phyloP scores from a whole-genome alignment of 257 asterid species.

The Nicotiana paniculata region DNA sequence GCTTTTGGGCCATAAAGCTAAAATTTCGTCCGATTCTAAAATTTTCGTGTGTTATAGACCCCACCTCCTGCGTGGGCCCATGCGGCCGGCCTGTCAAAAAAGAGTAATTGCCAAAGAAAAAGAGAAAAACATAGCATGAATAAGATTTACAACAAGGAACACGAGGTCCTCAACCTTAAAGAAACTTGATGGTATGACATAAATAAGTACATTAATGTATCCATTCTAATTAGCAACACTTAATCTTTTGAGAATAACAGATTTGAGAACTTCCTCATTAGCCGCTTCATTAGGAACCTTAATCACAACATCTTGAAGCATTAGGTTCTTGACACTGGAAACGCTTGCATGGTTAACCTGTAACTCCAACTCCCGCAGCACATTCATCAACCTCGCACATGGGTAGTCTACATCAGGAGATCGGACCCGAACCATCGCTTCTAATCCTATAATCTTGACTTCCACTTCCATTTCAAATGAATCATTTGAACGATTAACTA shows the following conservation, averaged over 20 bases:
- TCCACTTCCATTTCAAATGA: constrained; percentile 9
- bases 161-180: no score
- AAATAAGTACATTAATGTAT: not conserved
- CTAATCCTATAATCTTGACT: constrained; percentile 29
- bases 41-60: no score
- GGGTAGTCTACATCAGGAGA: constrained; percentile 25
- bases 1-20: no score
- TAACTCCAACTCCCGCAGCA: constrained; percentile 21
- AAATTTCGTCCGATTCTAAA: no score
- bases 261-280: constrained; percentile 28
- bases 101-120: no score
- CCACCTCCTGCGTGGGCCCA: no score
- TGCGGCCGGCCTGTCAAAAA: no score
- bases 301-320: constrained; percentile 37
- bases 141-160: no score
- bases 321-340: constrained; percentile 18
- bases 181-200: no score
- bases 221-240: not conserved
- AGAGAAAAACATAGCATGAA: no score
- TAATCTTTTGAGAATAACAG: constrained; percentile 19
- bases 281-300: constrained; percentile 21
- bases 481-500: not conserved
- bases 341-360: constrained; percentile 22
- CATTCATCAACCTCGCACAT: constrained; percentile 25
- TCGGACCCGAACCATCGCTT: constrained; percentile 25